These are phyloP conservation scores for Chlamydomonas schloesseri DNA, from an alignment of 139 green algal species.

Conservation along the genomic window DNA sequence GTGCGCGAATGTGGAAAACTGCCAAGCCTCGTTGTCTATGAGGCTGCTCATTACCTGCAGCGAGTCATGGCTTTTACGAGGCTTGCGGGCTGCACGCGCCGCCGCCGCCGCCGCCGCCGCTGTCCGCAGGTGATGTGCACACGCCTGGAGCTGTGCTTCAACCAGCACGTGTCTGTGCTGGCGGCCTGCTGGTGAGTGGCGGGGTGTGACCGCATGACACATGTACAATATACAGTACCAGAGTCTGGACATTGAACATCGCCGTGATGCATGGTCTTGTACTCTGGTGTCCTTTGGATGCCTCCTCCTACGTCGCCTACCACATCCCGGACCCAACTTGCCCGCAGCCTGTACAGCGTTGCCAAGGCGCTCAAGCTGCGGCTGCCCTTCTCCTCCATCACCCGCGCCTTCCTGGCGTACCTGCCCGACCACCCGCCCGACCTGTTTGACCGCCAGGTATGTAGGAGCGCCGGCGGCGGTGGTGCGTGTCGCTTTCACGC, in stretches of 20 bases:
- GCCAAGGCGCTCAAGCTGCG: not conserved
- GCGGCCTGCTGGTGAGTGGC: constrained; percentile 18
- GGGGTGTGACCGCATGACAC: no score
- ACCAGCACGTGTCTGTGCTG: constrained; percentile 37
- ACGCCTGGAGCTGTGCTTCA: constrained; percentile 4
- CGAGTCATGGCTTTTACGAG: no score
- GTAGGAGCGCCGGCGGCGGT: not conserved
- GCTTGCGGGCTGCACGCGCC: no score
- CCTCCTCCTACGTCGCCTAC: no score
- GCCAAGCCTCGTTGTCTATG: no score
- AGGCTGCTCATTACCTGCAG: no score
- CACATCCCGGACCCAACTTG: not conserved
- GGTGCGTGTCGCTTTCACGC: not conserved
- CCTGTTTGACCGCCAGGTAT: constrained; percentile 17
- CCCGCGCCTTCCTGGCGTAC: not conserved
- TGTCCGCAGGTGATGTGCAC: not conserved
- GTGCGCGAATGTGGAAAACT: no score
- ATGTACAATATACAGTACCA: no score
- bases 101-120: no score
- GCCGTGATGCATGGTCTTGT: no score
- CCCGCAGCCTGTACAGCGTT: constrained; percentile 15
- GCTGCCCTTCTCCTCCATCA: constrained; percentile 11
- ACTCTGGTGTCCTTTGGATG: no score
- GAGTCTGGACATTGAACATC: no score
- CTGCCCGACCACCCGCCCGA: constrained; percentile 18